These are phyloP conservation scores for Ogataea thermomethanolica DNA, from an alignment of 805 yeast genomes.

Conservation along the genomic window DNA sequence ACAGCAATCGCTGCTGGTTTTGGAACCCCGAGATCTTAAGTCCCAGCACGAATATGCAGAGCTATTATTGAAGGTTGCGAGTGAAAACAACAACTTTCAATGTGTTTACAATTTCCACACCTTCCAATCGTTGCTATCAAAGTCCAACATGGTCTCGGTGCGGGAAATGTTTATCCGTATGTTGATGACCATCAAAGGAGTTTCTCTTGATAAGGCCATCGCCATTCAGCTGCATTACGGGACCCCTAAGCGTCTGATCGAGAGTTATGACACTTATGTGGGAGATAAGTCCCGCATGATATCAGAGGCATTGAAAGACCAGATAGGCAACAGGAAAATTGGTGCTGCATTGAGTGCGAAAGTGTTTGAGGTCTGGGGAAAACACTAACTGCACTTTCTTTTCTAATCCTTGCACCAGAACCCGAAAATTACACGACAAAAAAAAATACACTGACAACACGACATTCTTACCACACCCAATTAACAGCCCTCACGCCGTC, in stretches of 20 bases:
- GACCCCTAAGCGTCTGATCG: conserved; percentile 63
- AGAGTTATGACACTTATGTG: conserved; percentile 37
- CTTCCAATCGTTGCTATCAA: conserved; percentile 67
- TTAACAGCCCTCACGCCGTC: no score
- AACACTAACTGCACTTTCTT: background rate
- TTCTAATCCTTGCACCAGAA: background rate
- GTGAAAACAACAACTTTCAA: conserved; percentile 24
- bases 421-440: background rate
- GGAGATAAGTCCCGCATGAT: conserved; percentile 32
- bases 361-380: conserved; percentile 58
- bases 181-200: conserved; percentile 77
- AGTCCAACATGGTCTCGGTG: conserved; percentile 65
- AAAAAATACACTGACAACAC: no score
- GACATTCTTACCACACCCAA: no score
- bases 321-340: conserved; percentile 51
- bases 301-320: conserved; percentile 33
- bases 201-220: conserved; percentile 81
- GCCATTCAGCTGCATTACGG: conserved; percentile 66
- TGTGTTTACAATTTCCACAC: conserved; percentile 47
- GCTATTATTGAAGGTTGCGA: conserved; percentile 41
- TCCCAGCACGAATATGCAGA: conserved; percentile 49
- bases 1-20: conserved; percentile 41
- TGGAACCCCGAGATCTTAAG: conserved; percentile 47
- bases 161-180: conserved; percentile 71
- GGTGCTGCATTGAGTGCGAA: conserved; percentile 49